Conservation (phyloP, 169 alveolate species). For the Plasmodium inui region DNA sequence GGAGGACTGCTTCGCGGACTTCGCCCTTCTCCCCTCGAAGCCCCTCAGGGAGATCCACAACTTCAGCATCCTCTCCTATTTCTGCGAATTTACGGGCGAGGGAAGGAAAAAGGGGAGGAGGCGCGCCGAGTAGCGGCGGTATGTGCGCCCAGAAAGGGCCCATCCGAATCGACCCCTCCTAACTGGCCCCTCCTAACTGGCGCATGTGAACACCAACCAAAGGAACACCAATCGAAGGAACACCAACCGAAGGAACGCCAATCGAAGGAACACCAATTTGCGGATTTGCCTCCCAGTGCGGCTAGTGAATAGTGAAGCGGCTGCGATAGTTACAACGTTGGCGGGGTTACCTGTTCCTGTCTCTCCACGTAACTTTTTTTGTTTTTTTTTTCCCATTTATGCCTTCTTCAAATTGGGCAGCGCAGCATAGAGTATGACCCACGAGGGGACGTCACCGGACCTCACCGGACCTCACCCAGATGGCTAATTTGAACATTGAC, state of each 20-base stretch:
- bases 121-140: not conserved
- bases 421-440: not conserved
- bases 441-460: not conserved
- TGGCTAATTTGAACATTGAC: not conserved
- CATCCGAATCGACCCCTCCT: too few species aligned
- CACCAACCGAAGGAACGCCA: too few species aligned
- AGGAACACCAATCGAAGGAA: not conserved
- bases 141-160: not conserved
- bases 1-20: slow-evolving; percentile 24
- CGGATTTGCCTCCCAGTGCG: not conserved
- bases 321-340: not conserved
- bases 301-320: not conserved
- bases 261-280: not conserved
- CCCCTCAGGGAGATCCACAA: slow-evolving; percentile 37
- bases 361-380: not conserved
- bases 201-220: not conserved
- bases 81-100: slow-evolving; percentile 27
- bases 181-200: too few species aligned
- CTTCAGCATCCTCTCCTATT: slow-evolving; percentile 47
- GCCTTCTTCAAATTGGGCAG: not conserved
- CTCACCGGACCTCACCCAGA: not conserved
- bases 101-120: not conserved
- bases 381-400: not conserved
- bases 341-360: not conserved
- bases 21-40: slow-evolving; percentile 34